Base-by-base conservation (phyloP, 2,329 filamentous ascomycete genomes). In the Cordyceps fumosorosea region DNA sequence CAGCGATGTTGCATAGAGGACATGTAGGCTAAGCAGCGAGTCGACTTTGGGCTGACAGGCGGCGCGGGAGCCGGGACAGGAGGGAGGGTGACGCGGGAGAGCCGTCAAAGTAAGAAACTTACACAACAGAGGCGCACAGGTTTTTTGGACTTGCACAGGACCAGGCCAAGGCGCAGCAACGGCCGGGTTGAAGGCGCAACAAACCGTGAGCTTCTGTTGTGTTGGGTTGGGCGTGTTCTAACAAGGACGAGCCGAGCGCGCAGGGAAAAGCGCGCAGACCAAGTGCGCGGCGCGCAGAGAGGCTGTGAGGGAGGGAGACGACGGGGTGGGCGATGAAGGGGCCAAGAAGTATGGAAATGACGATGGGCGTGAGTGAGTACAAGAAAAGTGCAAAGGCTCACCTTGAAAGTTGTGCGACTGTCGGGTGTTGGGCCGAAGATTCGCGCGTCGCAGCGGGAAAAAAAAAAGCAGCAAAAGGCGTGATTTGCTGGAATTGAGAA, bases 201-300 rank as follows among this genome's bases (percentile, higher is more conserved):
- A 29, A 29, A 29, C 47, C 44, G 56, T 59, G 47, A 52, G 47
- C 37, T 50, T 55, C 32, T 55, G 50, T 54, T 60, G 57, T 53
- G 50, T 6, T 29, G 29, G 29, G 29, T 60, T 51, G 57, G 42
- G 20, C 50, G 18, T 45, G 26, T 14, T 53, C 29, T 45, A 60
- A 44, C 37, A 52, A 29, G 29, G 29, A 29, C 29, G 29, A 29
- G 11, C 7, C 42, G n/a, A 20, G n/a, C 10, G 44, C 44, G 44
- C 44, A 22, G 26, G 45, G 53, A 62, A 62, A 62, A 56, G 60
- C 60, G 60, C 60, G 59, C 59, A 61, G 60, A 32, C 51, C 34
- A 52, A 56, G 52, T 51, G 53, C 45, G 53, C 60, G 44, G 60
- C 60, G 53, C 60, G 57, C 53, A 60, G 50, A 26, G 40, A 60